A percentile compares a stretch with the other conserved stretches of the same genome.
Conservation (phyloP, 139 green algal species). For the Coelastrella sp. region DNA sequence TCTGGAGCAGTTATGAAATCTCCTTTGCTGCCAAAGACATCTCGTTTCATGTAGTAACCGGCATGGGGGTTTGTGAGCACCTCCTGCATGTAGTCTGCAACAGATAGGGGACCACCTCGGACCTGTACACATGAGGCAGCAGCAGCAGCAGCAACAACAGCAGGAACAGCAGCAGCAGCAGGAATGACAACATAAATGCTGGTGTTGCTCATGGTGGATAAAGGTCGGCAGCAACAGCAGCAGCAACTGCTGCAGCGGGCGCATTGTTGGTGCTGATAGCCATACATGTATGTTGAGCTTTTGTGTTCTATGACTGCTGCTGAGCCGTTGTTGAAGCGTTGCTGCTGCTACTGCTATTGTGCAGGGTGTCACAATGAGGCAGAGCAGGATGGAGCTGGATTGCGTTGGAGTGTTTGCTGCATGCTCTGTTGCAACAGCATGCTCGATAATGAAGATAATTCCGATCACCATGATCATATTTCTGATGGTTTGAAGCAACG, state of each 20-base stretch:
- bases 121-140: slow-evolving; percentile 74
- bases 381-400: too few species aligned
- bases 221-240: too few species aligned
- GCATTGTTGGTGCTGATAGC: not conserved
- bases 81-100: slow-evolving; percentile 95
- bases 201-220: not conserved
- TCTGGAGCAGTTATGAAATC: slow-evolving; percentile 98
- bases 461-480: slow-evolving; percentile 52
- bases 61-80: slow-evolving; percentile 82
- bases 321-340: not conserved
- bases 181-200: not conserved
- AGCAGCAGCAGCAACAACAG: not conserved
- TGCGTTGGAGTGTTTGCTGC: too few species aligned
- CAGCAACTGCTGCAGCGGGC: too few species aligned
- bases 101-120: slow-evolving; percentile 88
- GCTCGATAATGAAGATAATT: too few species aligned
- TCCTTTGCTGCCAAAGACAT: slow-evolving; percentile 92
- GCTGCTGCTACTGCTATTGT: not conserved
- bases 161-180: not conserved
- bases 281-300: too few species aligned
- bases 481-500: slow-evolving; percentile 43
- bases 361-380: too few species aligned
- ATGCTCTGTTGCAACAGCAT: too few species aligned
- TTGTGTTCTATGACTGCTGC: not conserved
- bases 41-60: slow-evolving; percentile 87